These are phyloP conservation scores for Picea abies DNA, from an alignment of 83 land plant genomes.

Conservation along the genomic window DNA sequence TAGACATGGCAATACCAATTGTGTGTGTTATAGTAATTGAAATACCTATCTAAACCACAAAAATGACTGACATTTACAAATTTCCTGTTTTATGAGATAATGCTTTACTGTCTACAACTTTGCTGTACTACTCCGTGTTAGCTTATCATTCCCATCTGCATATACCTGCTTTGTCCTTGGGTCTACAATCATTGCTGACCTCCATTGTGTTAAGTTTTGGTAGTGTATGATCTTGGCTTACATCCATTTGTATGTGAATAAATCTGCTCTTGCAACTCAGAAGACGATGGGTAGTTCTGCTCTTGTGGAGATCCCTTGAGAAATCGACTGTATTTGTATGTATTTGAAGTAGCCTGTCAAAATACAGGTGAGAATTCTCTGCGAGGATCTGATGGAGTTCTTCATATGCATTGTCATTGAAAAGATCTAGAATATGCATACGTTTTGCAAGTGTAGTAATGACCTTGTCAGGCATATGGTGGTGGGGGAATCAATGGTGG, in stretches of 20 bases:
- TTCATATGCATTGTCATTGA: background rate
- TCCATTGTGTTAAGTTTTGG: too few species aligned
- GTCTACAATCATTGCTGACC: too few species aligned
- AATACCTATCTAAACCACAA: too few species aligned
- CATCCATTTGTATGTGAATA: background rate
- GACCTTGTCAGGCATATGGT: background rate
- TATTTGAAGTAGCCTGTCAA: background rate
- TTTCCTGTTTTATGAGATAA: too few species aligned
- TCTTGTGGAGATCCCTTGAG: slow-evolving; percentile 4
- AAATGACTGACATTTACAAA: too few species aligned
- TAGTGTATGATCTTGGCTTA: background rate
- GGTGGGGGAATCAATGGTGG: background rate
- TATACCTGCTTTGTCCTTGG: too few species aligned
- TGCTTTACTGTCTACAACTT: too few species aligned
- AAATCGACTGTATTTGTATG: background rate
- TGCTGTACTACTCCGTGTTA: too few species aligned
- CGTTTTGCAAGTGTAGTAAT: background rate
- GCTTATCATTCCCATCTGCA: too few species aligned
- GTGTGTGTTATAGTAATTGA: too few species aligned
- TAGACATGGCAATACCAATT: too few species aligned
- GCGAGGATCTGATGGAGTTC: background rate
- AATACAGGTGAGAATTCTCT: background rate
- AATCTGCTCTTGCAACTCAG: slow-evolving; percentile 3
- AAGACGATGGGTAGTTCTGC: background rate
- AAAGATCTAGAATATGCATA: background rate